Conservation (phyloP, 2,329 filamentous ascomycete species). For the Aureobasidium uvarum region DNA sequence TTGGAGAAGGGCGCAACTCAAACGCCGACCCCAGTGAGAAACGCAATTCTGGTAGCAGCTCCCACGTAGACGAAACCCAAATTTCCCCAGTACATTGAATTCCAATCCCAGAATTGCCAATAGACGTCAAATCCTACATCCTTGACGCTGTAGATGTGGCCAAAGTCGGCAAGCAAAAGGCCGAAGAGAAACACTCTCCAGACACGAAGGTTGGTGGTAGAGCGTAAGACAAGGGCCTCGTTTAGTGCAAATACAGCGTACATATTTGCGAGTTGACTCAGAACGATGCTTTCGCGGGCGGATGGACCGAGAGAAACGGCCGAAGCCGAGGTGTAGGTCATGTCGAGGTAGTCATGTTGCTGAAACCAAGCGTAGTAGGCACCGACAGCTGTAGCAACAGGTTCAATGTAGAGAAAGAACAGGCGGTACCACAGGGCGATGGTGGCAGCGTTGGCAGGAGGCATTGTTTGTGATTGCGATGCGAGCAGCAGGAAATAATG, state of each 20-base stretch:
- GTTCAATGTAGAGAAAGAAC: constrained; percentile 75
- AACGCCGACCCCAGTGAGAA: constrained; percentile 38
- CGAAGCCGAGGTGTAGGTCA: constrained; percentile 59
- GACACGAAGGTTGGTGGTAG: constrained; percentile 64
- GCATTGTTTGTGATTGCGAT: constrained; percentile 22
- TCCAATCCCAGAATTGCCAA: constrained; percentile 40
- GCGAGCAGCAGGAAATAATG: constrained; percentile 22
- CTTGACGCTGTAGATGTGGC: constrained; percentile 67
- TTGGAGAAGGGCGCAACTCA: neutral
- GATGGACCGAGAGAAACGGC: constrained; percentile 49
- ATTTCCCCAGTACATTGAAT: constrained; percentile 41
- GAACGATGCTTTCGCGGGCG: constrained; percentile 60
- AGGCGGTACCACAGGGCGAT: constrained; percentile 64
- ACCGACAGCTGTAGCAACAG: constrained; percentile 53
- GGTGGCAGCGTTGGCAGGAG: constrained; percentile 33
- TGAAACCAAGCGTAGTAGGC: constrained; percentile 54
- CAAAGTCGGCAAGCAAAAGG: constrained; percentile 71
- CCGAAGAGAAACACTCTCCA: constrained; percentile 67
- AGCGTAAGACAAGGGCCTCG: constrained; percentile 71
- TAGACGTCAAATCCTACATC: constrained; percentile 56
- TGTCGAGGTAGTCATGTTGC: constrained; percentile 58
- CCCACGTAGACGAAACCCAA: constrained; percentile 42
- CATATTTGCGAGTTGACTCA: constrained; percentile 74
- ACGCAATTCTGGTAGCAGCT: constrained; percentile 36
- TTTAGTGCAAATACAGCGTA: constrained; percentile 75